Evolutionary conservation across 495 filamentous ascomycete species (phyloP).

Genomic region (Cairneyella variabilis): DNA sequence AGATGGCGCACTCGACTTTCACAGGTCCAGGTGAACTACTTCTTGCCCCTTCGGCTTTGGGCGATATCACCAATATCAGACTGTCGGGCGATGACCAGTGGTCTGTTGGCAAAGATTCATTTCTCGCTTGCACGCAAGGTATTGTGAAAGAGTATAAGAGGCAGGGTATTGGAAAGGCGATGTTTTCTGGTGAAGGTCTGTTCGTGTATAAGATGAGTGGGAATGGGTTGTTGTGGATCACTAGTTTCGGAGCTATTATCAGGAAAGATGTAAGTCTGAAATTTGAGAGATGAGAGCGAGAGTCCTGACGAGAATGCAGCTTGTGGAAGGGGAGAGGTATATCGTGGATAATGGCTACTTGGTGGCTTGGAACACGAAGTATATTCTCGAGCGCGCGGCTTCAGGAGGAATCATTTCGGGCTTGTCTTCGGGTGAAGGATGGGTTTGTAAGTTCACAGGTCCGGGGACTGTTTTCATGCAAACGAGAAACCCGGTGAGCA

Average conservation of each 20-base stretch:
- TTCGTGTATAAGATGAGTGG: slow-evolving; percentile 88
- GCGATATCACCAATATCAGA: slow-evolving; percentile 80
- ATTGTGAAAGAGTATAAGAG: slow-evolving; percentile 79
- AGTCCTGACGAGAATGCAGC: slow-evolving; percentile 39
- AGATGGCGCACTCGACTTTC: slow-evolving; percentile 75
- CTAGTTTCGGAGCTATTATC: slow-evolving; percentile 92
- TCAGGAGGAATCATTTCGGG: slow-evolving; percentile 85
- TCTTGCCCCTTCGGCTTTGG: slow-evolving; percentile 72
- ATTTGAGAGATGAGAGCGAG: slow-evolving; percentile 5
- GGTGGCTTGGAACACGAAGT: slow-evolving; percentile 97
- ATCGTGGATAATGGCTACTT: slow-evolving; percentile 94
- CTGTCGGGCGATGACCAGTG: slow-evolving; percentile 66
- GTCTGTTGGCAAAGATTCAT: slow-evolving; percentile 79
- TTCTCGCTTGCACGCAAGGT: slow-evolving; percentile 72
- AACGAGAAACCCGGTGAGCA: slow-evolving; percentile 74
- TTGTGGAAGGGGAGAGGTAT: slow-evolving; percentile 75
- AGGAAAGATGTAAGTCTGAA: slow-evolving; percentile 76
- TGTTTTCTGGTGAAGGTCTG: slow-evolving; percentile 90
- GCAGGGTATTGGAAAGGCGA: slow-evolving; percentile 83
- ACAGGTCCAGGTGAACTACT: slow-evolving; percentile 91
- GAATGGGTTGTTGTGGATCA: slow-evolving; percentile 77
- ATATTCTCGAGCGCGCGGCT: slow-evolving; percentile 81
- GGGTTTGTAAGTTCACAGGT: slow-evolving; percentile 91
- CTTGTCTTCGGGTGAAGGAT: slow-evolving; percentile 73
- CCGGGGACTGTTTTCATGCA: slow-evolving; percentile 93